Evolutionary conservation across 73 alveolate species (phyloP).

Genomic region (Paramecium caudatum): DNA sequence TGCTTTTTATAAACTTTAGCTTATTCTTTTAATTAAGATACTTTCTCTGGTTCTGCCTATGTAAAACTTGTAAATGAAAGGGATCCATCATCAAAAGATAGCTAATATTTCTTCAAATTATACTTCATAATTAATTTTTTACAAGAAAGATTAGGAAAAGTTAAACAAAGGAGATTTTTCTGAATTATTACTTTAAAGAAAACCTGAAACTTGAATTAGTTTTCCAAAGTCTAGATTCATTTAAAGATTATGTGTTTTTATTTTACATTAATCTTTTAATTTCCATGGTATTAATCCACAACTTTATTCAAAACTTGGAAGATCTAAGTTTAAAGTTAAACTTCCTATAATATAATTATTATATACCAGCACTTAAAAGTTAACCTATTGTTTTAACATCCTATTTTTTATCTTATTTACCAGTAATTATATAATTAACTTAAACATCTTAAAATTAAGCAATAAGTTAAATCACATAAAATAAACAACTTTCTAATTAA

Average conservation of each 20-base stretch:
- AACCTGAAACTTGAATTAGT: not conserved
- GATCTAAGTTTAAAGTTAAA: not conserved
- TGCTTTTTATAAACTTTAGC: conserved; percentile 32
- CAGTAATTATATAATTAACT: conserved; percentile 19
- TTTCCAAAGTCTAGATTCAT: conserved; percentile 42
- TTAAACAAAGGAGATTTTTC: conserved; percentile 24
- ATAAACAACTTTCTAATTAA: conserved; percentile 3
- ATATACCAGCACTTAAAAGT: not conserved
- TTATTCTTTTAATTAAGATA: not conserved
- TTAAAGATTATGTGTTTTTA: not conserved
- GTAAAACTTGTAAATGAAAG: not conserved
- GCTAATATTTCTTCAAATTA: not conserved
- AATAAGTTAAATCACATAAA: not conserved
- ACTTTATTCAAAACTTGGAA: not conserved
- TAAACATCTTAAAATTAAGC: not conserved
- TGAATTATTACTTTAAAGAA: not conserved
- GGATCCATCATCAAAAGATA: not conserved
- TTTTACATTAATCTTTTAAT: not conserved
- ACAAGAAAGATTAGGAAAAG: not conserved
- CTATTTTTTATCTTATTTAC: not conserved
- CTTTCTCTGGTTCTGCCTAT: conserved; percentile 47
- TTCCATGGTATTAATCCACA: conserved; percentile 31
- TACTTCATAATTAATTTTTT: conserved; percentile 27
- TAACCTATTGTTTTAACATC: not conserved
- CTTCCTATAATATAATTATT: not conserved